Conservation (phyloP, 2,329 filamentous ascomycete species). For the Pseudogymnoascus sp. region DNA sequence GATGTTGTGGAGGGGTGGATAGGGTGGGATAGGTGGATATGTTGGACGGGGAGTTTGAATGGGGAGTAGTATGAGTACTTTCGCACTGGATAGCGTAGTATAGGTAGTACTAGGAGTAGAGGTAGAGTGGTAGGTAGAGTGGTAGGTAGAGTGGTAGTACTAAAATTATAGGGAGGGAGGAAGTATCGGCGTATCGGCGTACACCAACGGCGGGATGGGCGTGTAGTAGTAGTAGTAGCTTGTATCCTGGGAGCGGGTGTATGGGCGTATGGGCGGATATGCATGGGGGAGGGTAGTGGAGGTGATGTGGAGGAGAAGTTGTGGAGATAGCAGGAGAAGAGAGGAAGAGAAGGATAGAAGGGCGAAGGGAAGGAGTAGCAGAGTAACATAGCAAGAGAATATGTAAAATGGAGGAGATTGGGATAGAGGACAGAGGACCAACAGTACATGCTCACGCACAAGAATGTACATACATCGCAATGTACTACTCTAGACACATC, state of each 20-base stretch:
- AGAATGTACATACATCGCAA: no score
- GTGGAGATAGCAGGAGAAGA: no score
- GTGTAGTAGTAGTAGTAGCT: conserved; percentile 6
- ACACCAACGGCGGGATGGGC: conserved; percentile 26
- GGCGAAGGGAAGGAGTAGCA: background rate
- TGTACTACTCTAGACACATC: no score
- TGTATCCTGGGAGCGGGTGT: background rate
- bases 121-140: background rate
- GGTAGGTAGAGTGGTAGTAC: background rate
- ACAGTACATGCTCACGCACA: background rate
- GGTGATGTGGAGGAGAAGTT: background rate
- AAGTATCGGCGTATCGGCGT: background rate
- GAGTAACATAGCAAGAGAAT: no score
- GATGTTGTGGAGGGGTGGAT: conserved; percentile 38
- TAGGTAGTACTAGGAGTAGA: background rate
- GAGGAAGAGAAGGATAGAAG: background rate
- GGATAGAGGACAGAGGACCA: background rate
- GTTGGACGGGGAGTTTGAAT: background rate
- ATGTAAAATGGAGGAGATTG: background rate
- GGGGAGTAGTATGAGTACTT: background rate
- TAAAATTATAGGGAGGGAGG: background rate
- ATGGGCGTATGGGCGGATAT: background rate
- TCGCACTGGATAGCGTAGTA: background rate
- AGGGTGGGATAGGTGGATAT: background rate
- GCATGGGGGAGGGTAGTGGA: background rate